These are phyloP conservation scores for Cladobotryum protrusum DNA, from an alignment of 2,329 filamentous ascomycete genomes.

Conservation along the genomic window DNA sequence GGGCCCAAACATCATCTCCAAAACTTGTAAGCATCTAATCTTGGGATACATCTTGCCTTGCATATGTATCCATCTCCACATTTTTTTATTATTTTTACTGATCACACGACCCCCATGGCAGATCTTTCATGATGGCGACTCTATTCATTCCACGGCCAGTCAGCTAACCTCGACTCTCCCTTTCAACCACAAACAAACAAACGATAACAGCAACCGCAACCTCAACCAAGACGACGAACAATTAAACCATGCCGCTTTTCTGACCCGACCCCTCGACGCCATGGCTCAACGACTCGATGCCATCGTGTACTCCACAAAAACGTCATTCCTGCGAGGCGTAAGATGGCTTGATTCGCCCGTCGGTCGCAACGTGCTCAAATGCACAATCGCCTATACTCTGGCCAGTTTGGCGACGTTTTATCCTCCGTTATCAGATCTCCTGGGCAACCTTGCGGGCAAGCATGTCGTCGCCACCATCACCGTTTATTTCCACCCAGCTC, in stretches of 20 bases:
- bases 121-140: no score
- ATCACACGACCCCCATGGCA: no score
- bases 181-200: no score
- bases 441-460: constrained; percentile 82
- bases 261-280: constrained; percentile 3
- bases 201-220: not conserved
- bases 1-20: not conserved
- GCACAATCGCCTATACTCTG: constrained; percentile 75
- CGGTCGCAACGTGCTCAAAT: constrained; percentile 75
- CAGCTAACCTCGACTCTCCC: no score
- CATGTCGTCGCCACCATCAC: constrained; percentile 86
- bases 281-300: constrained; percentile 4
- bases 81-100: no score
- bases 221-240: not conserved
- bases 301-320: constrained; percentile 2
- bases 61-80: not conserved
- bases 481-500: constrained; percentile 83
- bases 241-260: constrained; percentile 1
- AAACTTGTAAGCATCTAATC: not conserved
- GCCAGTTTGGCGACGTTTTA: constrained; percentile 79
- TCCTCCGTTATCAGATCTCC: constrained; percentile 58
- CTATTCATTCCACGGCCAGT: no score
- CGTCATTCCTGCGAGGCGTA: constrained; percentile 6
- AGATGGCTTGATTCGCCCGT: constrained; percentile 59
- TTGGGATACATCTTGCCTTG: not conserved